These are phyloP conservation scores for Nakazawaea sp. DNA, from an alignment of 805 yeast genomes.

Conservation along the genomic window DNA sequence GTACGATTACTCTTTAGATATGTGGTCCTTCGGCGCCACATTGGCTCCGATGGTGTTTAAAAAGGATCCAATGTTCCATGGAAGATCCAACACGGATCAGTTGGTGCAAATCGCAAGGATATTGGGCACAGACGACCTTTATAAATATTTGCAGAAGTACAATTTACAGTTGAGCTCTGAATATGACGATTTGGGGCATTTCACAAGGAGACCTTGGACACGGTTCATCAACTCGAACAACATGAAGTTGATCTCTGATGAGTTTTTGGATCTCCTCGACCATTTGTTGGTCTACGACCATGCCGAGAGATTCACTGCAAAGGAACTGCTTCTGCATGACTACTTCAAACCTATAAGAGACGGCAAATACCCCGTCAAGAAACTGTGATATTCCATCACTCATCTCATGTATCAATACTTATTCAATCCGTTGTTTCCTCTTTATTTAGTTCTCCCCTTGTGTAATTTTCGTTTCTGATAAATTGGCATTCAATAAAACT, in stretches of 20 bases:
- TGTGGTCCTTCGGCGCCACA: constrained; percentile 95
- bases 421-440: no score
- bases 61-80: constrained; percentile 89
- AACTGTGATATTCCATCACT: no score
- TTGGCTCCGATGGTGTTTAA: constrained; percentile 85
- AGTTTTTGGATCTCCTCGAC: constrained; percentile 64
- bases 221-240: constrained; percentile 52
- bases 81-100: constrained; percentile 87
- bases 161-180: constrained; percentile 65
- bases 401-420: no score
- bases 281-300: constrained; percentile 76
- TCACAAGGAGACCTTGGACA: constrained; percentile 60
- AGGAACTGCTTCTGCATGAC: constrained; percentile 77
- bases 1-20: constrained; percentile 86
- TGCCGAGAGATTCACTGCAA: constrained; percentile 79
- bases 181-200: constrained; percentile 68
- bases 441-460: no score
- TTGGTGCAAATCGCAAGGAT: constrained; percentile 84
- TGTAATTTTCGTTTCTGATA: no score
- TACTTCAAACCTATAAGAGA: constrained; percentile 70
- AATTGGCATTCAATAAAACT: no score
- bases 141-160: constrained; percentile 64
- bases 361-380: constrained; percentile 71
- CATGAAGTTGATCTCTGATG: constrained; percentile 42
- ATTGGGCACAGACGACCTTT: constrained; percentile 77